Evolutionary conservation across 2,329 filamentous ascomycete genomes (phyloP).

Genomic region (Delphinella strobiligena): DNA sequence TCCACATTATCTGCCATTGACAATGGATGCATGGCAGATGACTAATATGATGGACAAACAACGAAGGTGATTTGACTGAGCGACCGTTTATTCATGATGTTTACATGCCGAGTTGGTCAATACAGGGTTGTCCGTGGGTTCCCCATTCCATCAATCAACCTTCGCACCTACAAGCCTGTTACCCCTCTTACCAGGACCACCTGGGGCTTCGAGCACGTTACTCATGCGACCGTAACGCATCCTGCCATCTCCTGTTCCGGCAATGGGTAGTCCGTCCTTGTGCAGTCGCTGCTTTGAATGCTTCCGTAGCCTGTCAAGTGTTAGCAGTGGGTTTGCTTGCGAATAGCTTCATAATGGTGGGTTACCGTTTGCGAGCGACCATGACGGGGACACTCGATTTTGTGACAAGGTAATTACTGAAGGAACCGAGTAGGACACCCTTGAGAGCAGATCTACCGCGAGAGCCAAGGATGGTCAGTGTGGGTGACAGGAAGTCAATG

Average conservation of each 20-base stretch:
- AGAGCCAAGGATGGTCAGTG: conserved; percentile 84
- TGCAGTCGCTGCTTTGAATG: conserved; percentile 11
- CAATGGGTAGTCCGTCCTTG: conserved; percentile 12
- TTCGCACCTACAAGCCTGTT: conserved; percentile 12
- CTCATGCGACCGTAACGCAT: conserved; percentile 12
- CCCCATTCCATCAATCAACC: conserved; percentile 10
- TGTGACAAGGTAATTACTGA: conserved; percentile 93
- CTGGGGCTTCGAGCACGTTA: conserved; percentile 11
- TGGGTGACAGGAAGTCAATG: conserved; percentile 85
- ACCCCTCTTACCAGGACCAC: conserved; percentile 5
- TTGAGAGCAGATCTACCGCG: conserved; percentile 85
- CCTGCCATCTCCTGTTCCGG: conserved; percentile 10
- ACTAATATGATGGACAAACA: no score
- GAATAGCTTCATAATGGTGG: neutral
- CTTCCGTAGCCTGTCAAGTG: conserved; percentile 9
- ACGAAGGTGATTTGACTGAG: no score
- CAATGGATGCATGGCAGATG: no score
- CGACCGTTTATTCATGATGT: no score
- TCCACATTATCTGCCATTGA: no score
- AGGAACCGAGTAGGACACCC: conserved; percentile 87
- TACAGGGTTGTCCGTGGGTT: no score
- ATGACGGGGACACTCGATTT: conserved; percentile 96
- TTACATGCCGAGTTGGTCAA: no score
- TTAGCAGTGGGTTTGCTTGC: conserved; percentile 4
- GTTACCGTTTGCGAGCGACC: conserved; percentile 65